These are phyloP conservation scores for Arabis hirsuta DNA, from an alignment of 345 rosid genomes.

Conservation along the genomic window DNA sequence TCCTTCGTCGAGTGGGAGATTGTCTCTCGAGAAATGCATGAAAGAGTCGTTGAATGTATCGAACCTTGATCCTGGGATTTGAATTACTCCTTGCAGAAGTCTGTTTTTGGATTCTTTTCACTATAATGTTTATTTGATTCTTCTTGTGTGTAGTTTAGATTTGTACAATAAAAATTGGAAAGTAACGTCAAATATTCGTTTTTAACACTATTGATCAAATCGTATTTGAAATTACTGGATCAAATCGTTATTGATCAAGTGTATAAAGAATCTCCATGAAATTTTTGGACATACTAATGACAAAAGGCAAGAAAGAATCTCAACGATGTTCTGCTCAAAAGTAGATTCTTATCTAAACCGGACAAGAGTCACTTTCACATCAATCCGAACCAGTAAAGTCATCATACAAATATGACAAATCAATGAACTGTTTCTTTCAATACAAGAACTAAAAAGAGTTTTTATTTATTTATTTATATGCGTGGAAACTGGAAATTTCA, in stretches of 20 bases:
- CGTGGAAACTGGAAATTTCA: constrained; percentile 36
- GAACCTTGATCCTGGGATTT: constrained; percentile 47
- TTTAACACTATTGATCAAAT: not conserved
- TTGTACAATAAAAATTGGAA: constrained; percentile 29
- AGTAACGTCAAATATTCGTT: constrained; percentile 13
- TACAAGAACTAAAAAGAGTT: not conserved
- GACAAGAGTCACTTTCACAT: not conserved
- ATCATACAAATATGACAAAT: not conserved
- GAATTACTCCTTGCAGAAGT: constrained; percentile 7
- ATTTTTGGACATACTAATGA: no score
- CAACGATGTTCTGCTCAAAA: constrained; percentile 8
- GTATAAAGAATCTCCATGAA: constrained; percentile 13
- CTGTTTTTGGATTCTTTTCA: not conserved
- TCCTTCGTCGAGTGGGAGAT: constrained; percentile 40
- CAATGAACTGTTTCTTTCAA: not conserved
- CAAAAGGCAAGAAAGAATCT: constrained; percentile 20
- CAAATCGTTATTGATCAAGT: no score
- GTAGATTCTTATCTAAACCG: constrained; percentile 27
- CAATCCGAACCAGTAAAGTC: not conserved
- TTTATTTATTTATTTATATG: constrained; percentile 28
- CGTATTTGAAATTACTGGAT: not conserved
- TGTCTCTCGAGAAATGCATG: constrained; percentile 46
- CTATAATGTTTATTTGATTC: constrained; percentile 2
- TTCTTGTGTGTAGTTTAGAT: constrained; percentile 37
- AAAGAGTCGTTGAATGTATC: constrained; percentile 44